A percentile compares a stretch with the other conserved stretches of the same genome.
Evolutionary conservation across 1,284 basidiomycete species (phyloP).

Genomic region (Trichosporon ovoides): DNA sequence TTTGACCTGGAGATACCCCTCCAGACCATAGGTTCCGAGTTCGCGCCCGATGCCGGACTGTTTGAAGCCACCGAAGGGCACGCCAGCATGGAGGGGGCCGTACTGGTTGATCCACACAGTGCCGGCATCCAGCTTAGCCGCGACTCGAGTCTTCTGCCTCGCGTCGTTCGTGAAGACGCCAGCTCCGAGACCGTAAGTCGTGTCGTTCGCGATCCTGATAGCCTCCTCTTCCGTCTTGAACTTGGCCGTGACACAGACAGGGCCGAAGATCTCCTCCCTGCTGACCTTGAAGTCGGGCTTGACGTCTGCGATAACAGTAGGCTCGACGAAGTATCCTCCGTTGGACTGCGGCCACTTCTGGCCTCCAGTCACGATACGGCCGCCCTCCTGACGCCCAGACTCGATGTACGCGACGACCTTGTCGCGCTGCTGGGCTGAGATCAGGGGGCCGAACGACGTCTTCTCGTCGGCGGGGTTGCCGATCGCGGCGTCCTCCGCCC

Average conservation of each 20-base stretch:
- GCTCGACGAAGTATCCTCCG: constrained; percentile 46
- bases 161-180: constrained; percentile 82
- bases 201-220: constrained; percentile 72
- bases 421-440: constrained; percentile 80
- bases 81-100: constrained; percentile 70
- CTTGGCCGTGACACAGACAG: constrained; percentile 49
- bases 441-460: constrained; percentile 71
- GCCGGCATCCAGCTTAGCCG: constrained; percentile 73
- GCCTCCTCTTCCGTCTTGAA: constrained; percentile 49
- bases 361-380: constrained; percentile 74
- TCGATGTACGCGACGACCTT: constrained; percentile 86
- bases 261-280: constrained; percentile 51
- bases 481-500: constrained; percentile 64
- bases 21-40: constrained; percentile 77
- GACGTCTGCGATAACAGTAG: constrained; percentile 46
- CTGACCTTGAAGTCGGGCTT: constrained; percentile 36
- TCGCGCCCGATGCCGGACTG: constrained; percentile 75
- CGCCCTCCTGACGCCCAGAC: constrained; percentile 75
- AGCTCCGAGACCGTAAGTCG: constrained; percentile 78
- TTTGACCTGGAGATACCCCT: constrained; percentile 78
- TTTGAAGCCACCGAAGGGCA: constrained; percentile 94
- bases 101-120: constrained; percentile 82
- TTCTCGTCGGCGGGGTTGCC: constrained; percentile 67
- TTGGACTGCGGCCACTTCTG: constrained; percentile 44
- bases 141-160: constrained; percentile 77